Percentiles rank a stretch among this genome's conserved stretches.
These are phyloP conservation scores for Aspergillus olivimuriae DNA, from an alignment of 495 filamentous ascomycete genomes.

Conservation along the genomic window DNA sequence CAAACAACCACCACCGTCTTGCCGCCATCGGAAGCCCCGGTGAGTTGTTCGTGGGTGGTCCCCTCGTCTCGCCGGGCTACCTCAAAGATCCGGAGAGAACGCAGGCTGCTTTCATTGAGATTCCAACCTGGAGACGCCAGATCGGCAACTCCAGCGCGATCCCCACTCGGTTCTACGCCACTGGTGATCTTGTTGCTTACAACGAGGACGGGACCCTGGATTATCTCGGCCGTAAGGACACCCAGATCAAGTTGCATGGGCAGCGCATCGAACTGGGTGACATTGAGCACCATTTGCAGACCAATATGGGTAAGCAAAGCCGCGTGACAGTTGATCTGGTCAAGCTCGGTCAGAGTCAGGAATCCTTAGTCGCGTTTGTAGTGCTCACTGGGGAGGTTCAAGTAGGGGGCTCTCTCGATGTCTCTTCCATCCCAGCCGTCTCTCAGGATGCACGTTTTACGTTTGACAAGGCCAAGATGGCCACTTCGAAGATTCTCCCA, in stretches of 20 bases:
- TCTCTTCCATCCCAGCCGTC: too few relatives aligned
- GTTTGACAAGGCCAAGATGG: too few relatives aligned
- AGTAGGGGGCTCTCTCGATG: too few relatives aligned
- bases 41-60: background rate
- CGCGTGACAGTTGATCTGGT: too few relatives aligned
- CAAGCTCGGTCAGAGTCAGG: too few relatives aligned
- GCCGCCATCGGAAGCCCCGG: background rate
- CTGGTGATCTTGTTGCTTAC: conserved; percentile 21
- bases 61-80: background rate
- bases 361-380: too few relatives aligned
- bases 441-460: too few relatives aligned
- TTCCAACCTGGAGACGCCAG: background rate
- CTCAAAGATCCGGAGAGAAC: background rate
- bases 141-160: background rate
- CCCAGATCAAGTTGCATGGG: conserved; percentile 35
- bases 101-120: background rate
- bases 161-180: background rate
- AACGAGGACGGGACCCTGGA: conserved; percentile 21
- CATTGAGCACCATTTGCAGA: conserved; percentile 15
- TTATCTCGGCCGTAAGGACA: conserved; percentile 34
- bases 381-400: too few relatives aligned
- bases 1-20: background rate
- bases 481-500: too few relatives aligned
- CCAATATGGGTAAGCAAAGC: too few relatives aligned
- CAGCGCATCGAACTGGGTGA: conserved; percentile 40